Base-by-base conservation (phyloP, 495 filamentous ascomycete species). In the Talaromyces nanjingensis region DNA sequence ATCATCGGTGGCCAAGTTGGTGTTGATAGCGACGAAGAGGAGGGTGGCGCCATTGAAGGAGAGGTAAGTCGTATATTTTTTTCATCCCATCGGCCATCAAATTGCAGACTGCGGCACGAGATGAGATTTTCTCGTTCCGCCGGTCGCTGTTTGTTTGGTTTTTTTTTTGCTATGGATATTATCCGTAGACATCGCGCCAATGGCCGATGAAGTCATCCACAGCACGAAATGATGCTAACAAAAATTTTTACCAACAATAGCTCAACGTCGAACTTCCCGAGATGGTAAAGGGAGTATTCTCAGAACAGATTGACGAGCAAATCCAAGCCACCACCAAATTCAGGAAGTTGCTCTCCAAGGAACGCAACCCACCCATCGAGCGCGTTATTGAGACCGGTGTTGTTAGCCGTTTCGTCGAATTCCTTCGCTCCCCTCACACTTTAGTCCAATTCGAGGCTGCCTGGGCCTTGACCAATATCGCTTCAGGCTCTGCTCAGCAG, bases 311-410 rank as follows among this genome's bases (percentile, higher is more conserved):
- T 77, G 96, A 99, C 69, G 84, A 89, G 57, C 96, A 99, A 75
- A 99, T 99, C 67, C 87, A 92, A 79, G 93, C 96, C n/a, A 99
- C 96, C 24, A 99, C 96, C 62, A 97, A 97, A 76, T 99, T 99
- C 83, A 82, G 96, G 65, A 99, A 99, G 79, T 83, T 99, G 24
- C 82, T 99, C 5, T 96, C 91, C 64, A 99, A 99, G 79, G 96
- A 99, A 81, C 91, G 96, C 72, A 99, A 99, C 78, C 96, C 96
- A 18, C 94, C 96, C 22, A 99, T 99, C 73, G 96, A 99, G 77
- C 91, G 93, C 69, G 96, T 99, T 65, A 98, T 99, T 73, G 94
- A 97, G 85, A 98, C 96, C 64, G 96, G 96, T 65, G 96, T 99
- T 65, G 96, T 99, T 53, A 87, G 87, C 78, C 89, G 96, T 71